Evolutionary conservation across 805 yeast genomes (phyloP).

Genomic region (Saccharomycopsis sp.): DNA sequence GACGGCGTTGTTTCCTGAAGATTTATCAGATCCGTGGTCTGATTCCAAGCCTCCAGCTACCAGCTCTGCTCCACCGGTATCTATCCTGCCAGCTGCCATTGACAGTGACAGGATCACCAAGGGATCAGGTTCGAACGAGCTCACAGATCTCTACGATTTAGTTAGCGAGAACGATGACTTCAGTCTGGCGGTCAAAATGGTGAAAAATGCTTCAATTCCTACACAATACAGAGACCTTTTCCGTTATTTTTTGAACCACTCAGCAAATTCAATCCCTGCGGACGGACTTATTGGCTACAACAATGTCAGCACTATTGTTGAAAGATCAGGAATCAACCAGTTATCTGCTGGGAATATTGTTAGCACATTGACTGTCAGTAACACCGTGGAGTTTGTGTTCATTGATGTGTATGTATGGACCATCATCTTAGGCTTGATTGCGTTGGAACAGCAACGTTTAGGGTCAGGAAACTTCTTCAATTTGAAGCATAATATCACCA

Average conservation of each 20-base stretch:
- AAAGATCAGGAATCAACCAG: slow-evolving; percentile 18
- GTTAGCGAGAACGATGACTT: slow-evolving; percentile 17
- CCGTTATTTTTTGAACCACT: not conserved
- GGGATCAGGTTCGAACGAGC: not conserved
- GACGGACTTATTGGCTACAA: slow-evolving; percentile 14
- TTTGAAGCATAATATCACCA: slow-evolving; percentile 31
- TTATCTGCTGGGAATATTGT: slow-evolving; percentile 17
- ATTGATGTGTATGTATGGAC: slow-evolving; percentile 19
- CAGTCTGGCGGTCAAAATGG: not conserved
- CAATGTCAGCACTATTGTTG: slow-evolving; percentile 10
- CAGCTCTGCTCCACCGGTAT: not conserved
- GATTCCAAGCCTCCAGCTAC: slow-evolving; percentile 5
- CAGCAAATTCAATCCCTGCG: not conserved
- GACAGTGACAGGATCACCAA: not conserved
- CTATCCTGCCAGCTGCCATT: not conserved
- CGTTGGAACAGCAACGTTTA: slow-evolving; percentile 35
- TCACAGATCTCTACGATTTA: slow-evolving; percentile 10
- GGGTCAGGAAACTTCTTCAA: slow-evolving; percentile 41
- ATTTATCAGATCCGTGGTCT: slow-evolving; percentile 19
- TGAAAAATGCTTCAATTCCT: slow-evolving; percentile 6
- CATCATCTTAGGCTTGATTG: slow-evolving; percentile 35
- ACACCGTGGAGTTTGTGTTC: slow-evolving; percentile 9
- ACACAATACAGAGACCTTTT: slow-evolving; percentile 7
- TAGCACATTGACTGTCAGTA: slow-evolving; percentile 13
- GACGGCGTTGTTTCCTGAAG: slow-evolving; percentile 14